A percentile compares a stretch with the other conserved stretches of the same genome.
Conservation (phyloP, 805 yeast species). For the Yamadazyma ubonensis region DNA sequence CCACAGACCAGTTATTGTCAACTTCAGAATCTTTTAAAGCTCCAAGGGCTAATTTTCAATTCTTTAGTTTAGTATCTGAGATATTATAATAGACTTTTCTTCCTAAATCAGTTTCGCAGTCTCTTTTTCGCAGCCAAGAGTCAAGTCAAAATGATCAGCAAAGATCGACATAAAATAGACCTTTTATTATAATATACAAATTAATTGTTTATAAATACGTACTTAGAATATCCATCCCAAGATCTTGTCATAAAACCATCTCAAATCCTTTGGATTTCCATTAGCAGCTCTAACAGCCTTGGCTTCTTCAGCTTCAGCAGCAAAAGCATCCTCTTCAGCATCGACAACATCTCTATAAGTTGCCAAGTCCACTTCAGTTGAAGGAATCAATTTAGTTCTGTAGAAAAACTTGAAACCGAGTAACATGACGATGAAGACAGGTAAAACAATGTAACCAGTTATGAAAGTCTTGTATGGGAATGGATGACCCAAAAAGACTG, state of each 20-base stretch:
- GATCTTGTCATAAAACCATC: constrained; percentile 49
- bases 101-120: neutral
- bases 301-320: constrained; percentile 32
- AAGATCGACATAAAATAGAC: too few species aligned
- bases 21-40: constrained; percentile 1
- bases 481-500: constrained; percentile 58
- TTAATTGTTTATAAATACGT: neutral
- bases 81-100: constrained; percentile 1
- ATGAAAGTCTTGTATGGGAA: constrained; percentile 67
- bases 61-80: neutral
- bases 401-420: constrained; percentile 59
- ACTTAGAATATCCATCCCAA: constrained; percentile 49
- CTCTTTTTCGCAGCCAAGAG: too few species aligned
- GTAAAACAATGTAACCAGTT: constrained; percentile 76
- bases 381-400: constrained; percentile 48
- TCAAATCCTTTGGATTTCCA: constrained; percentile 41
- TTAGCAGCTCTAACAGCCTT: constrained; percentile 40
- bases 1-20: constrained; percentile 42
- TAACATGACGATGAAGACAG: constrained; percentile 55
- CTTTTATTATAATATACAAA: constrained; percentile 5
- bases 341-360: constrained; percentile 58
- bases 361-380: constrained; percentile 60
- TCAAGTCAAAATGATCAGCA: too few species aligned
- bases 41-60: neutral
- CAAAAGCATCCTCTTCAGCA: constrained; percentile 47